These are phyloP conservation scores for Saccharomycopsis malanga DNA, from an alignment of 805 yeast species.

Conservation along the genomic window DNA sequence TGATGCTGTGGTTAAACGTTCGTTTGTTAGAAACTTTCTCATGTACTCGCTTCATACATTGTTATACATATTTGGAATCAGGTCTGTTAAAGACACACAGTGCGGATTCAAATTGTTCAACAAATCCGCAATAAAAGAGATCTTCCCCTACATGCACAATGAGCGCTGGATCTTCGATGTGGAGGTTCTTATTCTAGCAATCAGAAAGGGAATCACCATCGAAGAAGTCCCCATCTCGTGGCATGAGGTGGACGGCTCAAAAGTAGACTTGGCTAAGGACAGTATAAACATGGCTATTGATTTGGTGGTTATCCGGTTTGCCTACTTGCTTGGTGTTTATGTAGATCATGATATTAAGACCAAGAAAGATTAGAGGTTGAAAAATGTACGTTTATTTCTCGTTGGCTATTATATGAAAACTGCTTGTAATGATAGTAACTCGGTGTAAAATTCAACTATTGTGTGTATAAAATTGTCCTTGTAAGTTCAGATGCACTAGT, in stretches of 20 bases:
- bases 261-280: constrained; percentile 86
- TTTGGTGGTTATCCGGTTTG: constrained; percentile 81
- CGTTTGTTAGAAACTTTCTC: constrained; percentile 77
- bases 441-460: too few species aligned
- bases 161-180: constrained; percentile 99
- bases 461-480: too few species aligned
- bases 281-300: constrained; percentile 91
- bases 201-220: constrained; percentile 57
- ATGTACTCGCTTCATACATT: constrained; percentile 90
- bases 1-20: constrained; percentile 93
- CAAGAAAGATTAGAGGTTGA: neutral
- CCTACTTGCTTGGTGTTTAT: constrained; percentile 81
- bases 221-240: constrained; percentile 83
- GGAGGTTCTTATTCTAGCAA: constrained; percentile 77
- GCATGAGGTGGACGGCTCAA: constrained; percentile 96
- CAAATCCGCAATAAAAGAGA: constrained; percentile 49
- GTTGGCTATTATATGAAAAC: too few species aligned
- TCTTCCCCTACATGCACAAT: constrained; percentile 89
- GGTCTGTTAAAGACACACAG: constrained; percentile 86
- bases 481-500: too few species aligned
- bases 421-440: too few species aligned
- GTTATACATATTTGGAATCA: constrained; percentile 82
- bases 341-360: constrained; percentile 27
- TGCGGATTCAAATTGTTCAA: constrained; percentile 96
- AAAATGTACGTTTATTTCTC: too few species aligned